Conservation (phyloP, 495 filamentous ascomycete species). For the Bryoglossum gracile region DNA sequence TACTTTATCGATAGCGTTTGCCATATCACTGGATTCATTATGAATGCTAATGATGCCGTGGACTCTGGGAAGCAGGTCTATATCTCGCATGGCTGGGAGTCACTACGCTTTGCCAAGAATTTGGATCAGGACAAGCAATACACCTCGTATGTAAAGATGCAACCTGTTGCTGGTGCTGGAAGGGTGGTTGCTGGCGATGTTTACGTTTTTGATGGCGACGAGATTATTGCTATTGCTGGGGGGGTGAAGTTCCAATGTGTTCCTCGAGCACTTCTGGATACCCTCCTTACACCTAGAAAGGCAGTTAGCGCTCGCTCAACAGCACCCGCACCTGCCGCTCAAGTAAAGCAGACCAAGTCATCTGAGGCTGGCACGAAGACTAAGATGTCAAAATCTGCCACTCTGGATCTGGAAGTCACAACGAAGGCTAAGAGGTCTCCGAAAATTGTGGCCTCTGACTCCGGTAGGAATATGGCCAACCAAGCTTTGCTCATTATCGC, state of each 20-base stretch:
- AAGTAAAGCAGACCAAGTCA: not conserved
- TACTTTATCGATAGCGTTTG: conserved; percentile 67
- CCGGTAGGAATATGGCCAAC: conserved; percentile 24
- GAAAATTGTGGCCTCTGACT: conserved; percentile 8
- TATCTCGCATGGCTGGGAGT: conserved; percentile 76
- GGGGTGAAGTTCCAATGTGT: conserved; percentile 59
- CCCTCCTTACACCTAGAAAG: conserved; percentile 51
- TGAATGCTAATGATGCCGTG: conserved; percentile 68
- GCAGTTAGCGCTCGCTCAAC: conserved; percentile 11
- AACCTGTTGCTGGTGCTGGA: conserved; percentile 25
- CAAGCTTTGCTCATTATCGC: conserved; percentile 55
- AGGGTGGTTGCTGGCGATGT: conserved; percentile 53
- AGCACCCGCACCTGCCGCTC: not conserved
- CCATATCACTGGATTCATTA: conserved; percentile 69
- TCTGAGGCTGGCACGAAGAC: conserved; percentile 5
- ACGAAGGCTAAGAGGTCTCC: conserved; percentile 30
- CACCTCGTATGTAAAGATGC: conserved; percentile 65
- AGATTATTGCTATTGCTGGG: conserved; percentile 45
- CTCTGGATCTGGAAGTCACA: conserved; percentile 19
- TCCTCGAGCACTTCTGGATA: conserved; percentile 59
- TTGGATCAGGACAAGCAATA: conserved; percentile 59
- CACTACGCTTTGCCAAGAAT: conserved; percentile 59
- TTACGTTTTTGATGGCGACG: conserved; percentile 58
- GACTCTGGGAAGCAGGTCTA: conserved; percentile 65
- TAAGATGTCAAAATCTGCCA: conserved; percentile 4